Base-by-base conservation (phyloP, 176 grass and related monocot species). In the Bothriochloa decipiens region DNA sequence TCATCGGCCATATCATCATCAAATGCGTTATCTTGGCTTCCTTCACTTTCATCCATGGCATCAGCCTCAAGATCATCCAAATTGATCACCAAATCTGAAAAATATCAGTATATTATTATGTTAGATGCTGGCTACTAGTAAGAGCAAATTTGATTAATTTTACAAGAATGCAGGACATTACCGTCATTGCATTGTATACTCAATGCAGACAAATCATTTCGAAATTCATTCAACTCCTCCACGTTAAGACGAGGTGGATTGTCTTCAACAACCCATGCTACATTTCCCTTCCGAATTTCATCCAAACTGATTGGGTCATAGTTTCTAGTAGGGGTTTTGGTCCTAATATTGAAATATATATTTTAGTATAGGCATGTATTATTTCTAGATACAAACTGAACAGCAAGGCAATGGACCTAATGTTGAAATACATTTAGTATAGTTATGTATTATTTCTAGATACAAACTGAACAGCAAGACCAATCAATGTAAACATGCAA, bases 281-380 rank as follows among this genome's bases (percentile, higher is more conserved):
- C 23, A 47, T 73, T 73, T 27, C 70, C 42, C 41, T 73, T 73
- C 15, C 23, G 10, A 47, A 73, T 73, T 73, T 73, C 70, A 23
- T 50, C 71, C 25, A 74, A 50, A 73, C n/a, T 73, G 70, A 73
- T 73, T 73, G 42, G 42, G 42, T 73, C 41, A 73, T 73, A 73
- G 1, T 74, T 74, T 32, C 43, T 74, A 29, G 71, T 74, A 50
- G 25, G 5, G 23, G 1, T 50, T 74, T 74, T 29, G 13, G 70
- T 49, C 40, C 69, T 72, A 25, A 45, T 45, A 4, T 11, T 41
- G 40, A 45, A 40, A 15, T 26, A 16, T 26, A 16, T 32, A 16
- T 66, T 66, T 33, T 6, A 72, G 7, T 46, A 72, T 16, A 23
- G 4, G 5, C 10, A 15, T 42, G 12, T 27, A 72, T 40, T 45